Base-by-base conservation (phyloP, 2,329 filamentous ascomycete genomes). In the Chaetomiaceae sp. region DNA sequence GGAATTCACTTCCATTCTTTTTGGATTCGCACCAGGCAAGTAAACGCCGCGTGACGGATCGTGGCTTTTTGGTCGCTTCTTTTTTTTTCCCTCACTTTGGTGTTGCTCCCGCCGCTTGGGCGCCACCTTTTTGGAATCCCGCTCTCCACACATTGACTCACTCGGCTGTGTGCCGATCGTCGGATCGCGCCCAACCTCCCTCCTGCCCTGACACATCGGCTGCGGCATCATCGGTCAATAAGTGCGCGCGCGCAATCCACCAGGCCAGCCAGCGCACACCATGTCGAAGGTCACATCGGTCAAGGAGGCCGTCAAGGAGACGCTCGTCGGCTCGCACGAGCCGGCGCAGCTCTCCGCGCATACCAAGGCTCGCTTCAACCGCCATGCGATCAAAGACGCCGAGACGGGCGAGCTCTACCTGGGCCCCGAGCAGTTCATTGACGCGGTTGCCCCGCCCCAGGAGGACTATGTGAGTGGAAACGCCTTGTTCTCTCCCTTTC, bases 391-490 rank as follows among this genome's bases (percentile, higher is more conserved):
- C 61, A 85, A 84, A 65, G 88, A 95, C 61, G 73, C 83, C 50
- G 74, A 81, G 57, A 76, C 81, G 9, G 90, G 86, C 48, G 88
- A 96, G 60, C 73, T 82, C 47, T 88, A 78, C 62, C 86, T 98
- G 79, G 82, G 78, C 37, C 79, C 85, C 52, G 80, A 90, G n/a
- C 80, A 94, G 64, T 98, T 98, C 66, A 81, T 96, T 59, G 76
- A 90, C 61, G 91, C 91, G 22, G 82, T 98, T 70, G 90, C 88
- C 58, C 93, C 93, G 5, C 76, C 78, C 38, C 75, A 81, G 49
- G 88, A 95, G 68, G 89, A 97, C 71, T 97, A 93, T 70, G 91
- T 96, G 72, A 81, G 86, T 77, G 35, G n/a, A n/a, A n/a, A n/a
- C 19, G 15, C 12, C 14, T 22, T 22, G 14, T 9, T 22, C n/a